These are phyloP conservation scores for Megacollybia marginata DNA, from an alignment of 768 basidiomycete species.

Conservation along the genomic window DNA sequence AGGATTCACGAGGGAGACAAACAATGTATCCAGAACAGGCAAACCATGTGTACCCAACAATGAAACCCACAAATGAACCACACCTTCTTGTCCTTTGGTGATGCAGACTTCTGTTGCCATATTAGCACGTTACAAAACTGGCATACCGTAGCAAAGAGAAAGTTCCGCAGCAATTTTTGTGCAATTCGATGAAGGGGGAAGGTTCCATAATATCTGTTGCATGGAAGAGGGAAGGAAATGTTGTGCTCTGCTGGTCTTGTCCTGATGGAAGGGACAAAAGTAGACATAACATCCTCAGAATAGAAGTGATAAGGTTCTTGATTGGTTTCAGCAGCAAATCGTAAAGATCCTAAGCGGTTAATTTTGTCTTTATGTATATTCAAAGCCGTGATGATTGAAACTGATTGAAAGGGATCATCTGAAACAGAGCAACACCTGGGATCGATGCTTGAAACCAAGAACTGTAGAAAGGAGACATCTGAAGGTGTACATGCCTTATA, in stretches of 20 bases:
- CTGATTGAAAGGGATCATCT: constrained; percentile 11
- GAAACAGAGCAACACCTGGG: background rate
- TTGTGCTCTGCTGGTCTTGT: background rate
- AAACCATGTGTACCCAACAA: background rate
- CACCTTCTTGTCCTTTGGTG: constrained; percentile 8
- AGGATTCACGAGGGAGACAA: constrained; percentile 5
- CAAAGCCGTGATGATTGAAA: constrained; percentile 14
- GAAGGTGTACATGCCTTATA: too few species aligned
- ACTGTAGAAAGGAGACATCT: constrained; percentile 15
- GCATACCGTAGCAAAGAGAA: too few species aligned
- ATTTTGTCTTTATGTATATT: constrained; percentile 18
- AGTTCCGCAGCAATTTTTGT: constrained; percentile 7
- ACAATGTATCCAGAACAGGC: too few species aligned
- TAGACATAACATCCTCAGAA: constrained; percentile 4
- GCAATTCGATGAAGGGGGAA: constrained; percentile 8
- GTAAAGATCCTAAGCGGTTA: too few species aligned
- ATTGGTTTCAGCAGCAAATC: constrained; percentile 8
- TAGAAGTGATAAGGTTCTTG: constrained; percentile 6
- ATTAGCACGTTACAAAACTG: constrained; percentile 8
- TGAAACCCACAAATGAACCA: constrained; percentile 4
- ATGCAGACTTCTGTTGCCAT: constrained; percentile 6
- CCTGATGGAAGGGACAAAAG: background rate
- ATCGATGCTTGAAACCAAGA: constrained; percentile 4
- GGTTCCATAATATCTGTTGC: constrained; percentile 7
- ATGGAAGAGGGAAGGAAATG: background rate